These are phyloP conservation scores for Knufia petricola DNA, from an alignment of 2,329 filamentous ascomycete species.

Conservation along the genomic window DNA sequence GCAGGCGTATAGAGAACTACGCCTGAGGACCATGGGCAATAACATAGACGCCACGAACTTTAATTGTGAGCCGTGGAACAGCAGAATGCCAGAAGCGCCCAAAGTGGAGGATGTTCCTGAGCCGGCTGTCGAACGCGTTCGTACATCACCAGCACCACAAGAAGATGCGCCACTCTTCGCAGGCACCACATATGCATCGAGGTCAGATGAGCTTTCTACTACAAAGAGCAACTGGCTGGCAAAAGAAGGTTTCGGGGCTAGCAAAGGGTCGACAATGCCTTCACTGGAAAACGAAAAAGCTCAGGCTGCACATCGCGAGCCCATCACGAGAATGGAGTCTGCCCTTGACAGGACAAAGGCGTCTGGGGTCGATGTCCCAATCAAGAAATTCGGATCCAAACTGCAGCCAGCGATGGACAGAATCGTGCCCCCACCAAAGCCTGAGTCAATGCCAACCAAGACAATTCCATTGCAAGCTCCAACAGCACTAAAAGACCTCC, in stretches of 20 bases:
- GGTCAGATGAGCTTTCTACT: background rate
- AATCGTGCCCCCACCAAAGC: background rate
- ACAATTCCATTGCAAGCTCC: conserved; percentile 12
- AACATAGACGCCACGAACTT: conserved; percentile 20
- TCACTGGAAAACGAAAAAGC: background rate
- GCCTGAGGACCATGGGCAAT: conserved; percentile 17
- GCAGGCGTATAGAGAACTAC: conserved; percentile 14
- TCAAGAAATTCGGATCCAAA: conserved; percentile 8
- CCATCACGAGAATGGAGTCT: conserved; percentile 11
- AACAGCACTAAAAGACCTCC: background rate
- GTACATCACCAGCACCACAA: conserved; percentile 15
- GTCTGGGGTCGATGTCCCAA: background rate
- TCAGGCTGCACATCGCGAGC: background rate
- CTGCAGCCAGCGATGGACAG: conserved; percentile 8
- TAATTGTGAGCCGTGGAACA: conserved; percentile 13
- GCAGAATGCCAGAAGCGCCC: background rate
- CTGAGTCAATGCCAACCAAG: conserved; percentile 7
- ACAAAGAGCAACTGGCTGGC: conserved; percentile 14
- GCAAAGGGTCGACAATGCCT: background rate
- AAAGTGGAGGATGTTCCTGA: background rate
- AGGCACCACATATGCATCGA: conserved; percentile 20
- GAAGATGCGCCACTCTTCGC: conserved; percentile 19
- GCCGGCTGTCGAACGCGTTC: background rate
- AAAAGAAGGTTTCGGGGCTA: conserved; percentile 15
- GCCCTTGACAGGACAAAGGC: conserved; percentile 14